Evolutionary conservation across 805 yeast species (phyloP), one percentile per base, ranked within the genome.

Genomic region (Monosporozyma servazzii): DNA sequence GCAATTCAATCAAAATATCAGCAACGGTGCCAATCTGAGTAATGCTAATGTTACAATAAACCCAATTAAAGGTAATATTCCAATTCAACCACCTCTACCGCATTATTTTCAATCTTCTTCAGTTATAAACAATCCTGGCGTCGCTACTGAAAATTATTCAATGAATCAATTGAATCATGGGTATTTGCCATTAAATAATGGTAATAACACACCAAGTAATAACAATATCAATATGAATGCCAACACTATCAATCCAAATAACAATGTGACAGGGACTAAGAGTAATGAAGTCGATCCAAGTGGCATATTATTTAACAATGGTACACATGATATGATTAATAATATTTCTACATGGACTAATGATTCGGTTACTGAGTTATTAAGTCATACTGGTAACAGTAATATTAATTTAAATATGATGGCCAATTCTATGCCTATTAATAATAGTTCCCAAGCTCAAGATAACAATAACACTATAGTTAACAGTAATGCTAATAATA

Each of bases 331-430:
- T 31, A 80, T 80, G 85, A 80, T 80, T 58, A 78, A 72, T 58
- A 78, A 79, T 57, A 80, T 80, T 37, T 77, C 82, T 0, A 76
- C 75, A 1, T 80, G 85, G 85, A 79, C 83, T 2, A 63, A 57
- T 27, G 63, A 65, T 40, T 59, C 66, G 1, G 66, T 65, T 21
- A 52, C 51, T 33, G 58, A 58, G 45, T 55, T 48, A 21, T 45
- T 45, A 23, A 45, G 33, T 23, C 37, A 33, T 30, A 39, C 25
- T 6, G 25, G 42, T 6, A 41, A 41, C 18, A 41, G 21, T 41
- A 41, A 41, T 41, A 25, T 23, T 11, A 41, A 23, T 21, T 39
- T 39, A 39, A 21, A 21, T 39, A 18, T 39, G 42, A 17, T 18
- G 25, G 25, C 5, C 8, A 39, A 18, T 39, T 13, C 37, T 33